phyloP scores from a whole-genome alignment of 2,329 filamentous ascomycete genomes.

The Arthroderma sp. region DNA sequence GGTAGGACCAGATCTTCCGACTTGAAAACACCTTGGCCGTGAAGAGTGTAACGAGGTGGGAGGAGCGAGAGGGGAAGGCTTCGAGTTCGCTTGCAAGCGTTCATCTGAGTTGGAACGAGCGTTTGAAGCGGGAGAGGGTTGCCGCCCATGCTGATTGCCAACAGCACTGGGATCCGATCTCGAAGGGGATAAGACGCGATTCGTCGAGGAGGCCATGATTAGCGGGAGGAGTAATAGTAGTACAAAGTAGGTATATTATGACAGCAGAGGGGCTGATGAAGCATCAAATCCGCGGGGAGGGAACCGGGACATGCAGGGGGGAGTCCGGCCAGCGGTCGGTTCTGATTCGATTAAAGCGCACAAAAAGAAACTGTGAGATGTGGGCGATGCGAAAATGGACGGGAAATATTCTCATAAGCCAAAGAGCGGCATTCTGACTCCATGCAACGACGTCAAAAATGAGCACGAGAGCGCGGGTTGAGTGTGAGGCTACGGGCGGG shows the following conservation, averaged over 20 bases:
- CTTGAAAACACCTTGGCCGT: constrained; percentile 2
- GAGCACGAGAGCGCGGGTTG: neutral
- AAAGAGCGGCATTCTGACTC: neutral
- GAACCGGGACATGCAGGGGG: too few species aligned
- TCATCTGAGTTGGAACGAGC: constrained; percentile 1
- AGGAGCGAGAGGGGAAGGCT: constrained; percentile 1
- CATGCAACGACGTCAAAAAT: neutral
- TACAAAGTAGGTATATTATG: neutral
- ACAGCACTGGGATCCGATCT: constrained; percentile 2
- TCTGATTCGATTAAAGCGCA: too few species aligned
- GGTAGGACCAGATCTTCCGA: constrained; percentile 7
- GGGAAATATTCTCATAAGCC: too few species aligned
- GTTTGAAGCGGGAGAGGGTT: constrained; percentile 5
- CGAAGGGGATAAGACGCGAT: constrained; percentile 2
- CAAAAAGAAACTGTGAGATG: too few species aligned
- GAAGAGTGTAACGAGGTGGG: constrained; percentile 5
- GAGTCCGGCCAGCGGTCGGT: too few species aligned
- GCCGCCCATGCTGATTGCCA: neutral
- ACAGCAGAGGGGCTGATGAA: too few species aligned
- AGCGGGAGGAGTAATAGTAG: neutral
- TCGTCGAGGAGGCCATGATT: neutral
- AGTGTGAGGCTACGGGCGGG: neutral
- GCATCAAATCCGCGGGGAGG: too few species aligned
- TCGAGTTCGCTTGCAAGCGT: constrained; percentile 2
- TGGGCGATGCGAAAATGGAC: too few species aligned